Evolutionary conservation across 108 stramenopile genomes (phyloP).

Genomic region (Pseudonitzschia pungens): DNA sequence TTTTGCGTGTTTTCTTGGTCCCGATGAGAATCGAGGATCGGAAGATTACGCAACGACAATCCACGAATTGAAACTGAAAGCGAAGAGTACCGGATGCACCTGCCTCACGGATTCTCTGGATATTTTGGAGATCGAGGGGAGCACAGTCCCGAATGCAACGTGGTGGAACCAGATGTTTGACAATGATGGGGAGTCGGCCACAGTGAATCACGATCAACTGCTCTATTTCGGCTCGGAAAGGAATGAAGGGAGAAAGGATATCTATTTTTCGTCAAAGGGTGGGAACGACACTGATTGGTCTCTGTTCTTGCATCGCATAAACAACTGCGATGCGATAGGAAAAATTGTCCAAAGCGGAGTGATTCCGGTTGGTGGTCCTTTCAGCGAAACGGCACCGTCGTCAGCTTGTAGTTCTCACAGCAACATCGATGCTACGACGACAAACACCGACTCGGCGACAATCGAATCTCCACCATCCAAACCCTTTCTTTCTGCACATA

Average conservation of each 20-base stretch:
- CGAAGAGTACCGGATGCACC: background rate
- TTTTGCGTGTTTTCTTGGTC: slow-evolving; percentile 8
- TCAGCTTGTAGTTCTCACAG: background rate
- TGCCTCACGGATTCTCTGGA: slow-evolving; percentile 10
- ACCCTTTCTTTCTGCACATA: background rate
- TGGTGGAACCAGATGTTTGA: slow-evolving; percentile 12
- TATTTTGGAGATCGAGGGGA: slow-evolving; percentile 17
- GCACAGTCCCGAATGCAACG: background rate
- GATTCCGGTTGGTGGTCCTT: background rate
- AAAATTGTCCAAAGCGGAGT: slow-evolving; percentile 13
- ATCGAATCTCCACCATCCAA: slow-evolving; percentile 5
- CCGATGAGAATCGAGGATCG: background rate
- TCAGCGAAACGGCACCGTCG: background rate
- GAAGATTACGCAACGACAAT: background rate
- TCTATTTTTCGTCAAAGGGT: background rate
- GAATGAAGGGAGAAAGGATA: background rate
- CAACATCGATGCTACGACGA: background rate
- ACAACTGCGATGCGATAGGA: slow-evolving; percentile 12
- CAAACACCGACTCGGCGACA: background rate
- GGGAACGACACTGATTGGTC: slow-evolving; percentile 18
- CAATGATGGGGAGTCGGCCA: background rate
- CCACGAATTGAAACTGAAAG: background rate
- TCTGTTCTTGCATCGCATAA: slow-evolving; percentile 21
- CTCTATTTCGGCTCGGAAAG: slow-evolving; percentile 14
- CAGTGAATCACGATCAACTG: slow-evolving; percentile 13